Base-by-base conservation (phyloP, 805 yeast genomes). In the Wickerhamiella siamensis region DNA sequence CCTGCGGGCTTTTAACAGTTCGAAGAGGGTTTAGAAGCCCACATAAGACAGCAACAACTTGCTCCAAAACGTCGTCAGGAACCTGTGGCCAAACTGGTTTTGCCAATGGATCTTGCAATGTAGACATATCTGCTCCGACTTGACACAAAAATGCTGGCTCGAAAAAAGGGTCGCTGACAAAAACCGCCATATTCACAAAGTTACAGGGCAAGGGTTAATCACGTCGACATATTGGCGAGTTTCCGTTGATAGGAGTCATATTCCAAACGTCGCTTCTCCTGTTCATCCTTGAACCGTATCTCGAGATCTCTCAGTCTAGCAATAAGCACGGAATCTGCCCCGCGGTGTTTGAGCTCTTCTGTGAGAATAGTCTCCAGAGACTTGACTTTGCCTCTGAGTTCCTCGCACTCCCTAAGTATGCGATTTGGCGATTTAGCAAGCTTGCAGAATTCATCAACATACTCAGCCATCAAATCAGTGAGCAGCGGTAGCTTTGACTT, bases 81-180 rank as follows among this genome's bases (percentile, higher is more conserved):
- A 49, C 35, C 8, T n/a, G 33, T 5, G 55, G 52, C 56, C 56
- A 52, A n/a, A 26, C 42, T 1, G 53, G 50, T 36, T 50, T 52
- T 6, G 51, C 49, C 19, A 50, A 45, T 4, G 51, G 50, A 26
- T 49, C 52, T 10, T 39, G 38, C n/a, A 44, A 10, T n/a, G 31
- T 9, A 4, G 33, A 16, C 43, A 41, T 41, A 9, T 31, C n/a
- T 26, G 8, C 31, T 8, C 12, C 14, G 8, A 9, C 31, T 26
- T 26, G 12, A 9, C 31, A 14, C 14, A 9, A 26, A 26, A 8
- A 8, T 14, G 12, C 12, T 9, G n/a, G 33, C 33, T n/a, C 8
- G n/a, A 31, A 31, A 14, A 31, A 31, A 8, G 5, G 8, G 17
- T 9, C 8, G 29, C 29, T 24, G 29, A 24, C 29, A 24, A 24